phyloP scores from a whole-genome alignment of 768 basidiomycete genomes.

The Lanmaoa rubissima region DNA sequence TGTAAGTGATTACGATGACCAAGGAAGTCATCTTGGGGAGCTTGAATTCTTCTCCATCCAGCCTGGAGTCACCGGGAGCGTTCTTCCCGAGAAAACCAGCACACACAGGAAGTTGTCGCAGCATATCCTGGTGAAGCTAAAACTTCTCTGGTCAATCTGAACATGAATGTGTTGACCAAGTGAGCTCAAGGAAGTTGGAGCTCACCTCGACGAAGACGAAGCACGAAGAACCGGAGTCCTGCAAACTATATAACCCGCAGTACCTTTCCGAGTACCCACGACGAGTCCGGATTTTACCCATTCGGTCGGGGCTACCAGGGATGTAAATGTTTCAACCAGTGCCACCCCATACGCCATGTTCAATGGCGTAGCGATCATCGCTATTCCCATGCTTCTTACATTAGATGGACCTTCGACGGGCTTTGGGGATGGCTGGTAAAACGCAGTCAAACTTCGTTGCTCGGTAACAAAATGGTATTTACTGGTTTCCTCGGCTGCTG shows the following conservation, averaged over 20 bases:
- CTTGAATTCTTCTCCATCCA: constrained; percentile 38
- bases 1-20: constrained; percentile 43
- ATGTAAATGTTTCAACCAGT: too few species aligned
- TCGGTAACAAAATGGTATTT: too few species aligned
- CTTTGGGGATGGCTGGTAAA: too few species aligned
- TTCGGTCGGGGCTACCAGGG: background rate
- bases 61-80: constrained; percentile 13
- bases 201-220: constrained; percentile 1
- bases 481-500: too few species aligned
- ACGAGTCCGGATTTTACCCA: too few species aligned
- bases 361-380: too few species aligned
- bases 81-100: background rate
- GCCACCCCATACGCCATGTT: too few species aligned
- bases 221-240: background rate
- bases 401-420: too few species aligned
- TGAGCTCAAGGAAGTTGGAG: background rate
- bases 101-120: constrained; percentile 2
- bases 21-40: constrained; percentile 48
- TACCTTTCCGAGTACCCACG: background rate
- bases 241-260: background rate
- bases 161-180: background rate
- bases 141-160: background rate
- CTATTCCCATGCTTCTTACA: too few species aligned
- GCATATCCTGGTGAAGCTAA: constrained; percentile 1
- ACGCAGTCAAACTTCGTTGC: too few species aligned